Evolutionary conservation across 208 protist genomes (phyloP).

Genomic region (Porcisia hertigi): DNA sequence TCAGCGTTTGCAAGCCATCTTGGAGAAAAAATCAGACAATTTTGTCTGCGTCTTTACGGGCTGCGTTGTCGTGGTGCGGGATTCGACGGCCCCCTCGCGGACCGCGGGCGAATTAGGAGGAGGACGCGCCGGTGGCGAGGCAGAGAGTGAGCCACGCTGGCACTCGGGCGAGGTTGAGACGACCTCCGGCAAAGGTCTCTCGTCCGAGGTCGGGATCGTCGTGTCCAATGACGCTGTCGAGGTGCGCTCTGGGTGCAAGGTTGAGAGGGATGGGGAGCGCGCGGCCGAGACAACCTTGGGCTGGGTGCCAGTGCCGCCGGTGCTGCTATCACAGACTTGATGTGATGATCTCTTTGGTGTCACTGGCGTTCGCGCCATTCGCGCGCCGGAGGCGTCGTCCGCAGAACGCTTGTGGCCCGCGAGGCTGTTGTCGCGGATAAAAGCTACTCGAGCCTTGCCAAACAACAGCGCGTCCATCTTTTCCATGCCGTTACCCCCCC

Average conservation of each 20-base stretch:
- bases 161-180: neutral
- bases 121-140: conserved; percentile 8
- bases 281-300: conserved; percentile 29
- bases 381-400: neutral
- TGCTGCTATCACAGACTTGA: conserved; percentile 1
- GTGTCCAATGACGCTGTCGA: neutral
- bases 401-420: neutral
- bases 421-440: conserved; percentile 6
- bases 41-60: conserved; percentile 61
- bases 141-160: conserved; percentile 1
- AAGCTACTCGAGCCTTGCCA: conserved; percentile 29
- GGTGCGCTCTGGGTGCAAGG: neutral
- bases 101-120: neutral
- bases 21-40: conserved; percentile 83
- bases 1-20: conserved; percentile 72
- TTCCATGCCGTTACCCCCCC: conserved; percentile 66
- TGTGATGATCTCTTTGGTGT: conserved; percentile 1
- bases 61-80: conserved; percentile 6
- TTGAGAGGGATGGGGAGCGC: conserved; percentile 2
- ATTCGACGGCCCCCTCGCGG: neutral
- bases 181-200: neutral
- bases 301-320: conserved; percentile 13
- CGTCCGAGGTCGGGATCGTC: neutral
- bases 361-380: neutral
- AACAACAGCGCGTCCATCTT: conserved; percentile 75